Evolutionary conservation across 768 basidiomycete species (phyloP), one percentile per base, ranked within the genome.

Genomic region (Austroboletus eburneus): DNA sequence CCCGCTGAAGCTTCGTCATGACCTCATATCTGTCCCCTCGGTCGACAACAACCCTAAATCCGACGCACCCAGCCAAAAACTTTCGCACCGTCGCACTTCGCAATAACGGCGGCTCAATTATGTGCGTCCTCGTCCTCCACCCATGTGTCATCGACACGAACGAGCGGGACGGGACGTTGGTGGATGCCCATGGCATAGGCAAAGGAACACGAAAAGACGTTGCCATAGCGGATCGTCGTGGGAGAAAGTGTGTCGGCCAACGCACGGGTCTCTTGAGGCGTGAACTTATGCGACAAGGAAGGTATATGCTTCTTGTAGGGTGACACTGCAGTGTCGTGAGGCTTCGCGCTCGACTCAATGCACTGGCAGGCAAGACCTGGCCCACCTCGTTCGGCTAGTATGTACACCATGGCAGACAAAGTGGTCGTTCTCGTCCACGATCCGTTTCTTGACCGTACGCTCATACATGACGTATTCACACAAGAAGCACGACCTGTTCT

Each of bases 381-480:
- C n/a, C n/a, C 16, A 85, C 73, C 64, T 96, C 93, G 60, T 83
- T 95, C 0, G 93, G 93, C 93, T 92, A 96, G 25, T 80, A 79
- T 6, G 92, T 93, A 93, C 93, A 96, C 85, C 90, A 95, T 2
- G 93, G 93, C 3, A 94, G 3, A 87, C 73, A 79, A 90, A 96
- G 57, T 87, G 76, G 16, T 80, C 77, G 57, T 89, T 88, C 61
- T 75, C 69, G 27, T 83, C 62, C 3, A 94, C 83, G 33, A 91
- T 68, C 10, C 92, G 80, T 13, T 79, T 76, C 45, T 73, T 65
- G 21, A 69, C 61, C n/a, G 58, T 62, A 8, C 79, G 62, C 63
- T 94, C 91, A 33, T 78, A 73, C 43, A 82, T 71, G 18, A 79
- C 83, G 55, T 94, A 93, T 48, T 91, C 88, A 57, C 86, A 87